Evolutionary conservation across 306 rosid species (phyloP), one percentile per base, ranked within the genome.

Genomic region (Dryas drummondii): DNA sequence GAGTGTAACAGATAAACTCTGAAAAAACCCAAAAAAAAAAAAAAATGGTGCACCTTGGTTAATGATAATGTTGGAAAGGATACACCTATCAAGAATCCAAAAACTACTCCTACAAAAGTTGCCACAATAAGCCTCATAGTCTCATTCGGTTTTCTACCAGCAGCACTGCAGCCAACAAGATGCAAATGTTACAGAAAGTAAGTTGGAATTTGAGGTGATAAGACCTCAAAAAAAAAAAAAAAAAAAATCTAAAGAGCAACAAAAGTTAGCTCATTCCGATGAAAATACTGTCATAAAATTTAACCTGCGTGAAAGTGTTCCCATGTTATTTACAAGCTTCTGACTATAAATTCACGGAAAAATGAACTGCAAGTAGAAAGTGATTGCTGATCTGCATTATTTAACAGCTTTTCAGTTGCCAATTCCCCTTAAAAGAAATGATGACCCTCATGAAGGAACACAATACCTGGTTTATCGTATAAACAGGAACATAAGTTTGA

Each of bases 11-110:
- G 64, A 78, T 76, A 27, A 63, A 6, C 7, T 32, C 37, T 32
- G 3, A 9, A 16, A 4, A 58, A 59, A 22, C 22, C 22, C 22
- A 63, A 49, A n/a, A 1, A 41, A 11, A 47, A 11, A 76, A 68
- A 70, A 17, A 41, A 67, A 8, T 54, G 42, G 42, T 45, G 48
- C 68, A 96, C 99, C 99, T 90, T 96, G 37, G 93, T 85, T 84
- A 92, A 81, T 62, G 90, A 90, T 81, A 92, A 84, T 6, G 88
- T 44, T 2, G 97, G 97, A 78, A 90, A 96, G 66, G 99, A 96
- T 50, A 85, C 86, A 70, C 98, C 99, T 61, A 96, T 85, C 66
- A 89, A 89, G 86, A 92, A 92, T 77, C 99, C 98, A 69, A 96
- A 82, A 86, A 87, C 81, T 57, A 91, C 86, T 79, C 98, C 99